These are phyloP conservation scores for Calocybe gambosa DNA, from an alignment of 1,284 basidiomycete species.

Conservation along the genomic window DNA sequence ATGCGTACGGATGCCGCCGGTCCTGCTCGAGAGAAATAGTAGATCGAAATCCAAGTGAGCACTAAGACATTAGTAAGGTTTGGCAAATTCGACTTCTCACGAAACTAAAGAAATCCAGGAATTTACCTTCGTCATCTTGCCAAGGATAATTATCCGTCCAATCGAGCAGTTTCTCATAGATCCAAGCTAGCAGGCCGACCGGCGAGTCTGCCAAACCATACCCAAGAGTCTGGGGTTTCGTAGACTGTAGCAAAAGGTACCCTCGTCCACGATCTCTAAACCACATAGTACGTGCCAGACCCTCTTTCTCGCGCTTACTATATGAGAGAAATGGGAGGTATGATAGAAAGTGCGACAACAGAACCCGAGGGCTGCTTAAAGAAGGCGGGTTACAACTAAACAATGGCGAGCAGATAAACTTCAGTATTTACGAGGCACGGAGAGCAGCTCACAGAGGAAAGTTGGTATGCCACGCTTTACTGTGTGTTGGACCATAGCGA, in stretches of 20 bases:
- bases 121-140: conserved; percentile 43
- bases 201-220: conserved; percentile 53
- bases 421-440: no score
- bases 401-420: background rate
- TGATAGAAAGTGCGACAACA: conserved; percentile 18
- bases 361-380: conserved; percentile 6
- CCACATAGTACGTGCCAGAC: conserved; percentile 26
- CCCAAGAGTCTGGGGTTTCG: conserved; percentile 50
- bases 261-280: conserved; percentile 30
- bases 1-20: conserved; percentile 50
- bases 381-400: conserved; percentile 5
- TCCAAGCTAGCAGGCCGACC: conserved; percentile 50
- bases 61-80: conserved; percentile 27
- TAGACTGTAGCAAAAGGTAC: conserved; percentile 36
- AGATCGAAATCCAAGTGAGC: conserved; percentile 53
- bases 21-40: conserved; percentile 51
- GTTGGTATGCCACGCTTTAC: conserved; percentile 30
- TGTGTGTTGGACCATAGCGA: conserved; percentile 32
- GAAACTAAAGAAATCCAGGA: background rate
- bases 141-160: conserved; percentile 44
- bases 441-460: conserved; percentile 21
- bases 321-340: conserved; percentile 9
- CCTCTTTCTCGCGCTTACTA: conserved; percentile 30
- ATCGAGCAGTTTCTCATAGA: conserved; percentile 50
- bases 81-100: background rate